Evolutionary conservation across 2,329 filamentous ascomycete species (phyloP), one percentile per base, ranked within the genome.

Genomic region (Albophoma yamanashiensis): DNA sequence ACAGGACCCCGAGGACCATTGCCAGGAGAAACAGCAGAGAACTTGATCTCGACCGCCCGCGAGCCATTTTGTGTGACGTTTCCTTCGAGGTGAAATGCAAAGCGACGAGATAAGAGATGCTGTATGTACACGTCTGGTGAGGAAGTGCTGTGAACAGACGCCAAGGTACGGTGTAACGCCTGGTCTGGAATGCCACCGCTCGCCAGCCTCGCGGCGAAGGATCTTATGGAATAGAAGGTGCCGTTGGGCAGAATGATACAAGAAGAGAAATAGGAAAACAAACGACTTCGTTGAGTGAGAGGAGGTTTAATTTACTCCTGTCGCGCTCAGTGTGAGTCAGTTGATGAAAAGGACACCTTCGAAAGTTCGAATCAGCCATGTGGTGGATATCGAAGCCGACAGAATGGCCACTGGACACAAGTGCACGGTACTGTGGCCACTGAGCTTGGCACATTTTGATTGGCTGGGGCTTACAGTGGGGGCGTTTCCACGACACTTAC

Each of bases 1-100:
- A 58, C 11, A 73, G 34, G 52, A 73, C 39, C 39, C 63, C 65
- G 40, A 74, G 59, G 11, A 70, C 42, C n/a, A 70, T 59, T 58
- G 65, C 63, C 52, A 69, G 22, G 27, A 67, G 31, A 34, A 25
- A 11, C 1, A 36, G 42, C n/a, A 43, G 40, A 4, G 17, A 14
- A 12, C 14, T 31, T 20, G 40, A n/a, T 25, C 38, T 56, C 11
- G 36, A 42, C 14, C 36, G 9, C 8, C 31, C 31, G 14, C 50
- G 50, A 36, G 50, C 50, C 50, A 53, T 53, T 4, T 14, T 53
- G 50, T 53, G 20, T 22, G 31, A n/a, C 4, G 6, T 53, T 31
- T 31, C 27, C 27, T 36, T n/a, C 4, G 14, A 7, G 17, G 25
- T 14, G 5, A 25, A 47, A 47, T 14, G 43, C 2, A 47, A 25